A percentile compares a stretch with the other conserved stretches of the same genome.
phyloP scores from a whole-genome alignment of 495 filamentous ascomycete species.

The Daldinia decipiens region DNA sequence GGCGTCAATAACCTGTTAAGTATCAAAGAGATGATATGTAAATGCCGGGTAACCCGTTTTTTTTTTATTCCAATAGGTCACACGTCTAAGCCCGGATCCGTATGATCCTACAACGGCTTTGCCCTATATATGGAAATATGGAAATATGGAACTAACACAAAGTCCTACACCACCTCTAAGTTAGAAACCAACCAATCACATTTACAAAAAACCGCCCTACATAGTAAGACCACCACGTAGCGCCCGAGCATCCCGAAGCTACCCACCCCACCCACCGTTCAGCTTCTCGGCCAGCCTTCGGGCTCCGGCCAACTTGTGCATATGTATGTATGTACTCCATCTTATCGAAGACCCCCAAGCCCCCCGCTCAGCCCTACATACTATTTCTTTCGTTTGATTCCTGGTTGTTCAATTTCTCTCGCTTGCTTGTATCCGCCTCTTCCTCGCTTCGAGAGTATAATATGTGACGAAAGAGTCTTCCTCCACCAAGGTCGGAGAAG shows the following conservation, averaged over 20 bases:
- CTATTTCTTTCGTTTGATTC: neutral
- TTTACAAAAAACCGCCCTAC: constrained; percentile 6
- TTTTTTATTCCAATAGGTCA: neutral
- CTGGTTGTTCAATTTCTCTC: constrained; percentile 1
- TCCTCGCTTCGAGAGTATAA: neutral
- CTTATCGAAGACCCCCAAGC: neutral
- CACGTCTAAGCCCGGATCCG: constrained; percentile 24
- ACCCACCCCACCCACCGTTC: constrained; percentile 28
- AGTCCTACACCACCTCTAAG: neutral
- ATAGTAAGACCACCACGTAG: constrained; percentile 16
- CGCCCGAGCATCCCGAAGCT: constrained; percentile 28
- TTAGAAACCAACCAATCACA: constrained; percentile 24
- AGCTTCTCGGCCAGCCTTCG: constrained; percentile 23
- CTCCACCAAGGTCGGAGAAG: neutral
- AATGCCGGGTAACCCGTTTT: neutral
- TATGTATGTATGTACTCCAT: neutral
- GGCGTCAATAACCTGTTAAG: neutral
- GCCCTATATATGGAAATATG: constrained; percentile 33
- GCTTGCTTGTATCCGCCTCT: constrained; percentile 9
- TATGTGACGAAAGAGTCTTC: constrained; percentile 11
- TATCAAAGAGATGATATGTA: neutral
- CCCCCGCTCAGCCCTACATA: constrained; percentile 39
- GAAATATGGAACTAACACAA: constrained; percentile 21
- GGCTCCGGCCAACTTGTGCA: constrained; percentile 8
- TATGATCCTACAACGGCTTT: constrained; percentile 25